Percentiles rank a stretch among this genome's conserved stretches.
Evolutionary conservation across 352 stramenopile genomes (phyloP).

Genomic region (Globisporangium camurandrum): DNA sequence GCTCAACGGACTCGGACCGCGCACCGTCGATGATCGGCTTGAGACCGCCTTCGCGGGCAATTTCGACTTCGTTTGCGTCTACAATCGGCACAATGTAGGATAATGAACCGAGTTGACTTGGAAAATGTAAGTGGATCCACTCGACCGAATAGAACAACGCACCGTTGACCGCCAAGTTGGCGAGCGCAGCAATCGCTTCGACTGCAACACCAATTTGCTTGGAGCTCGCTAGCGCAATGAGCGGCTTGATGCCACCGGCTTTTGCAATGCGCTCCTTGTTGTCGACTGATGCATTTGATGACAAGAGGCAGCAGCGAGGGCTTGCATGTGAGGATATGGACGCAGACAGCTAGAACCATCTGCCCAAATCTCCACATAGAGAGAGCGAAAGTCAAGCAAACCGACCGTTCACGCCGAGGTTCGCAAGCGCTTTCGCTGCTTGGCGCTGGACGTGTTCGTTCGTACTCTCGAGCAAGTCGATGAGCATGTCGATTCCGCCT

Average conservation of each 20-base stretch:
- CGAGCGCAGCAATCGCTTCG: conserved; percentile 90
- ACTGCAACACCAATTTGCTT: conserved; percentile 82
- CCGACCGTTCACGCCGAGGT: conserved; percentile 88
- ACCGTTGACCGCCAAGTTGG: conserved; percentile 94
- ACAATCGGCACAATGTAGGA: too few species aligned
- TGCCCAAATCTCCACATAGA: neutral
- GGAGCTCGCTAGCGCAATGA: conserved; percentile 76
- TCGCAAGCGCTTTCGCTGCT: conserved; percentile 90
- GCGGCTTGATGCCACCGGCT: conserved; percentile 83
- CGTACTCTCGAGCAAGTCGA: conserved; percentile 77
- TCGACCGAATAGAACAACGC: too few species aligned
- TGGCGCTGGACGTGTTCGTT: conserved; percentile 90
- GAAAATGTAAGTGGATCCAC: too few species aligned
- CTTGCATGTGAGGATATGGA: neutral
- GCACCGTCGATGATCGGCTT: conserved; percentile 87
- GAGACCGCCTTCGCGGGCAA: conserved; percentile 82
- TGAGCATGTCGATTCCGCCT: conserved; percentile 91
- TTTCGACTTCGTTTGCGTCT: conserved; percentile 91
- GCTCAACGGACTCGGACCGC: conserved; percentile 70
- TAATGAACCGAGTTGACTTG: too few species aligned
- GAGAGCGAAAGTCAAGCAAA: neutral
- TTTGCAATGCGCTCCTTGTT: conserved; percentile 93
- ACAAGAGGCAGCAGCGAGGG: too few species aligned
- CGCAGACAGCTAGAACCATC: too few species aligned
- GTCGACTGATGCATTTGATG: conserved; percentile 54